Conservation (phyloP, 176 grass and related monocot genomes). For the Carex scoparia region DNA sequence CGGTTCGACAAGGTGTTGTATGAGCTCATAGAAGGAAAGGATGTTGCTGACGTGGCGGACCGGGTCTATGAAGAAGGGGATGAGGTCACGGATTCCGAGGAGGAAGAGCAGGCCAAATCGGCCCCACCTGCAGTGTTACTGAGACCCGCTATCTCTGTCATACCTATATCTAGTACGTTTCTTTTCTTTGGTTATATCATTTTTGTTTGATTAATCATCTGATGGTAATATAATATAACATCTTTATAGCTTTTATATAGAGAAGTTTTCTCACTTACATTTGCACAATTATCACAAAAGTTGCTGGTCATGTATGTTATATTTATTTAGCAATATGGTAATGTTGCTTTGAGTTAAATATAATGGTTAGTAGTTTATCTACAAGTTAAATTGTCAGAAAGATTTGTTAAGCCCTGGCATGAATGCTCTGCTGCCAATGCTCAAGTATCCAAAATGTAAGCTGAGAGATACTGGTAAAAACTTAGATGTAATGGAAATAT, state of each 20-base stretch:
- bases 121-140: neutral
- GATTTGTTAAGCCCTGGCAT: neutral
- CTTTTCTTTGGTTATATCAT: neutral
- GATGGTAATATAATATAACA: neutral
- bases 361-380: neutral
- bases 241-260: neutral
- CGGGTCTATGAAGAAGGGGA: neutral
- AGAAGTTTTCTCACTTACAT: neutral
- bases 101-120: neutral
- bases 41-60: conserved; percentile 1
- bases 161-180: conserved; percentile 19
- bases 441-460: neutral
- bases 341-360: neutral
- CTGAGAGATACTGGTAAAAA: neutral
- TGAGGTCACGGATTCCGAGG: conserved; percentile 18
- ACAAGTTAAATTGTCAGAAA: neutral
- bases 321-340: neutral
- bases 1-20: conserved; percentile 15
- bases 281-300: neutral
- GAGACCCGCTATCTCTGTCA: conserved; percentile 10
- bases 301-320: neutral
- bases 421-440: neutral
- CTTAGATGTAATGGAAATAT: neutral
- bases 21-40: conserved; percentile 13
- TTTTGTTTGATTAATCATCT: neutral